phyloP scores from a whole-genome alignment of 352 stramenopile genomes.

The Thalassiosira sp. region DNA sequence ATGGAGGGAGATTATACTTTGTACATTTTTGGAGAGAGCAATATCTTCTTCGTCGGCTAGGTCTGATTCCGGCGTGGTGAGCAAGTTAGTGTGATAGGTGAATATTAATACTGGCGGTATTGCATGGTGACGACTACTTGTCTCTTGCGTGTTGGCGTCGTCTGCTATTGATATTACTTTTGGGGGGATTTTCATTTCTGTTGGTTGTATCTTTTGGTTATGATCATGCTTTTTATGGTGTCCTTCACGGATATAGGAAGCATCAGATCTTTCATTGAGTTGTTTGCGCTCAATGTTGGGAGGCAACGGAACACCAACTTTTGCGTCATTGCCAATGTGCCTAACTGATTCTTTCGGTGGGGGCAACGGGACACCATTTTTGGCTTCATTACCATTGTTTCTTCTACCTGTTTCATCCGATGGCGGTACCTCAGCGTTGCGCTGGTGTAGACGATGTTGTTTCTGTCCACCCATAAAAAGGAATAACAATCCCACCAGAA shows the following conservation, averaged over 20 bases:
- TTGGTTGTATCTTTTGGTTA: constrained; percentile 4
- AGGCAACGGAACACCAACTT: constrained; percentile 15
- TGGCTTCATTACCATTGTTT: not conserved
- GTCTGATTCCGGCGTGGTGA: constrained; percentile 42
- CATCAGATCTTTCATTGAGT: not conserved
- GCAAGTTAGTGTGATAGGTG: constrained; percentile 71
- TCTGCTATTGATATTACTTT: constrained; percentile 9
- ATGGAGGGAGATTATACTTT: constrained; percentile 63
- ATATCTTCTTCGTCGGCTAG: constrained; percentile 54
- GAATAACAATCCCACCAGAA: constrained; percentile 1
- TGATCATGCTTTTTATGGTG: constrained; percentile 3
- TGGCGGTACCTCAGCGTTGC: too few relatives aligned
- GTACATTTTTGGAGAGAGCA: constrained; percentile 61
- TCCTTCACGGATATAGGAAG: not conserved
- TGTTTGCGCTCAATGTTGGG: constrained; percentile 2
- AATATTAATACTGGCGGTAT: constrained; percentile 75
- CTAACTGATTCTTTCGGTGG: not conserved
- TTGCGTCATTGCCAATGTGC: not conserved
- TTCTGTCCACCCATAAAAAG: constrained; percentile 8
- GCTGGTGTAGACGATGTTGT: too few relatives aligned
- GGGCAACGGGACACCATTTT: not conserved
- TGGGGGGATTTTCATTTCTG: not conserved
- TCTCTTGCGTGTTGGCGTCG: not conserved
- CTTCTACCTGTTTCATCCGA: not conserved
- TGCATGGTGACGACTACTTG: constrained; percentile 15